These are phyloP conservation scores for Trypanosoma avium DNA, from an alignment of 208 protist genomes.

Conservation along the genomic window DNA sequence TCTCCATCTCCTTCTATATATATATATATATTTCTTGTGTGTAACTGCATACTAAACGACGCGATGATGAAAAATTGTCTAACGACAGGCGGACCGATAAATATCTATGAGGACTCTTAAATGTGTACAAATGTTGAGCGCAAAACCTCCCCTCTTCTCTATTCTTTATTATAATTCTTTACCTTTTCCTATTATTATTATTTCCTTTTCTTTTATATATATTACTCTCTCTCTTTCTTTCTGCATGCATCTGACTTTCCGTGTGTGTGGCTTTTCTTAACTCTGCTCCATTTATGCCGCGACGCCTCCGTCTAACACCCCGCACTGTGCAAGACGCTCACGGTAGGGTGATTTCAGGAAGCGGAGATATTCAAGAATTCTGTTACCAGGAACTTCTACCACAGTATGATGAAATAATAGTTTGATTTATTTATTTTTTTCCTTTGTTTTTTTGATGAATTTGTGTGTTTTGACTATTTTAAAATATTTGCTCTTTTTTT, in stretches of 20 bases:
- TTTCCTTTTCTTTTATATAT: background rate
- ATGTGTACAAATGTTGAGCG: conserved; percentile 46
- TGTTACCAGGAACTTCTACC: background rate
- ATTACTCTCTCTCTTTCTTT: background rate
- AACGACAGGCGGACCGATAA: conserved; percentile 38
- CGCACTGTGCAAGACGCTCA: conserved; percentile 1
- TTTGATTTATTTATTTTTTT: background rate
- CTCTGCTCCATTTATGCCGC: too few relatives aligned
- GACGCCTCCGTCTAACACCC: conserved; percentile 28
- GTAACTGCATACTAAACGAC: background rate
- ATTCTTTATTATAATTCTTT: background rate
- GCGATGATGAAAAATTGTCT: conserved; percentile 37
- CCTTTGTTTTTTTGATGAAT: background rate
- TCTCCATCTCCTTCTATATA: background rate
- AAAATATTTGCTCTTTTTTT: background rate
- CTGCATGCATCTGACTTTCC: too few relatives aligned
- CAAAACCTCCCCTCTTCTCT: background rate
- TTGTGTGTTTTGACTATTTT: background rate
- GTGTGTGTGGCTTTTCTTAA: too few relatives aligned
- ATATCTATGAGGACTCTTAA: conserved; percentile 25
- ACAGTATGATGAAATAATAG: background rate
- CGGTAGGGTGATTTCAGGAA: conserved; percentile 17
- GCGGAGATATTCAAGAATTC: conserved; percentile 4
- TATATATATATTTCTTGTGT: background rate
- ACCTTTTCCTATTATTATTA: too few relatives aligned